Conservation (phyloP, 2,329 filamentous ascomycete genomes). For the Lasiodiplodia theobromae region DNA sequence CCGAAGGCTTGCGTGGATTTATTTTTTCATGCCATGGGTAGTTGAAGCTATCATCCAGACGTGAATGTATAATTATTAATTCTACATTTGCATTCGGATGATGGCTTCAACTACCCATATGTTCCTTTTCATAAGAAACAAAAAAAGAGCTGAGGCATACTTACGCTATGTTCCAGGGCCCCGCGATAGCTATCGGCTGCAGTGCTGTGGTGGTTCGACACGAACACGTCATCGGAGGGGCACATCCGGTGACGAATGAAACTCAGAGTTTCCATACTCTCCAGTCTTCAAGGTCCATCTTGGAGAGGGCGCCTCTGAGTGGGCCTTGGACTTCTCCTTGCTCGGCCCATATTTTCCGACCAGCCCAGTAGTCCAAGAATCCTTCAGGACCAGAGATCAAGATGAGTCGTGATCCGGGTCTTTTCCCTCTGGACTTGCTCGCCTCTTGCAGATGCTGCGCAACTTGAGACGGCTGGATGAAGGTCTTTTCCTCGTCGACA, state of each 20-base stretch:
- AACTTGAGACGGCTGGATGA: constrained; percentile 60
- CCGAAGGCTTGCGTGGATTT: too few species aligned
- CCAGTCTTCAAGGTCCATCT: constrained; percentile 65
- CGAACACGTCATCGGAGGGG: not conserved
- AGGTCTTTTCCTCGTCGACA: constrained; percentile 78
- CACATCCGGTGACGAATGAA: not conserved
- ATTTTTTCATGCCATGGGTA: too few species aligned
- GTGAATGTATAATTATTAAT: too few species aligned
- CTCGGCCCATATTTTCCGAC: constrained; percentile 76
- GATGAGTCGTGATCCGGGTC: constrained; percentile 59
- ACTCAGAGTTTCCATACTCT: constrained; percentile 64
- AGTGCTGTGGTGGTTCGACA: not conserved
- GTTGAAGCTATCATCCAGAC: too few species aligned
- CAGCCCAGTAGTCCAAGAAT: constrained; percentile 82
- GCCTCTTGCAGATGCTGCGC: constrained; percentile 32
- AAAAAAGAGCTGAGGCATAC: not conserved
- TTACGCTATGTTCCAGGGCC: too few species aligned
- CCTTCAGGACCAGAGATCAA: constrained; percentile 90
- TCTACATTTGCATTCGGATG: too few species aligned
- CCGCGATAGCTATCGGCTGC: not conserved
- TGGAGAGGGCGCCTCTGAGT: constrained; percentile 71
- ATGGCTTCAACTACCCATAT: too few species aligned
- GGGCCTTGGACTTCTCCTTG: constrained; percentile 78
- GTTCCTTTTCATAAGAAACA: too few species aligned
- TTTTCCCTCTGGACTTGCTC: not conserved